Conservation (phyloP, 768 basidiomycete species). For the Leucocoprinus birnbaumii region DNA sequence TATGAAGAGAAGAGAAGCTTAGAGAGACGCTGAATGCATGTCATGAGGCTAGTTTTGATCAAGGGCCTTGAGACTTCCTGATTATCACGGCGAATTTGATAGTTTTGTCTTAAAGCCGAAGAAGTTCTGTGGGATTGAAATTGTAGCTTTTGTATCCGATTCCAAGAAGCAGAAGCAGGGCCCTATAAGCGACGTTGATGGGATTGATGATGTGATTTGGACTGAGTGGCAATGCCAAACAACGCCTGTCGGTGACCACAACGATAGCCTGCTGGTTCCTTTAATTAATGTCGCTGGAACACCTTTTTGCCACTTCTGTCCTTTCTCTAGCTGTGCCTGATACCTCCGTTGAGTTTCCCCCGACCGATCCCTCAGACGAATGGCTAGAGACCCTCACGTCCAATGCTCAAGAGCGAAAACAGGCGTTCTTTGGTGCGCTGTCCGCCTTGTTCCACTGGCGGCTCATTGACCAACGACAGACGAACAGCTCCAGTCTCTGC, state of each 20-base stretch:
- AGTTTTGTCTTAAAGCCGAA: too few relatives aligned
- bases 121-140: too few relatives aligned
- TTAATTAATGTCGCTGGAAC: constrained; percentile 49
- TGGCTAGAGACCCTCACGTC: constrained; percentile 53
- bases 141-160: too few relatives aligned
- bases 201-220: background rate
- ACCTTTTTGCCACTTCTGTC: constrained; percentile 55
- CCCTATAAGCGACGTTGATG: background rate
- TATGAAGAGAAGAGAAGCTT: constrained; percentile 1
- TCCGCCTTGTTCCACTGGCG: constrained; percentile 10
- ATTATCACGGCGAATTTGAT: background rate
- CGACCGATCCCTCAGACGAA: constrained; percentile 38
- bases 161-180: too few relatives aligned
- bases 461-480: constrained; percentile 36
- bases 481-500: constrained; percentile 50
- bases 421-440: constrained; percentile 74
- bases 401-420: constrained; percentile 47
- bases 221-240: background rate
- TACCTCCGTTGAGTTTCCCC: constrained; percentile 59
- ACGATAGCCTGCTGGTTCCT: background rate
- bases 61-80: background rate
- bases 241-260: background rate
- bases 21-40: background rate
- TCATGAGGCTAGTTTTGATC: background rate
- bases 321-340: constrained; percentile 67